Conservation (phyloP, 2,329 filamentous ascomycete species). For the Apiospora aurea region DNA sequence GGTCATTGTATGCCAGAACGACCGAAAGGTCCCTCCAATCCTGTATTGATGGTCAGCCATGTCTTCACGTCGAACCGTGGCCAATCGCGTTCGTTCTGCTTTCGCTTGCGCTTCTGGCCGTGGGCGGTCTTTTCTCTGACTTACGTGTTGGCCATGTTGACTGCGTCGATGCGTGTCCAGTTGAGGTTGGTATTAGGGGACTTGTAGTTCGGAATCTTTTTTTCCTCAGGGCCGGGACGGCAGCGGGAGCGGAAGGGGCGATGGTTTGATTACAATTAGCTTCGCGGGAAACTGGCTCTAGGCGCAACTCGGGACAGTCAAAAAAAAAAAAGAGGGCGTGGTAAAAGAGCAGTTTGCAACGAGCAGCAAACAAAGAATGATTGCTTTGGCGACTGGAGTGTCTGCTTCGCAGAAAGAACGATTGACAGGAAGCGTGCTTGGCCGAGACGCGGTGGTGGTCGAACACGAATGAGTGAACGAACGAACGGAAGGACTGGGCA, state of each 20-base stretch:
- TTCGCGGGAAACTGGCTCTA: constrained; percentile 11
- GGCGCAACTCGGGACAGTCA: constrained; percentile 11
- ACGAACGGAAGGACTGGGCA: constrained; percentile 15
- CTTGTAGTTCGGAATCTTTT: neutral
- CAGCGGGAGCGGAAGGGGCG: constrained; percentile 1
- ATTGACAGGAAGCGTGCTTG: constrained; percentile 19
- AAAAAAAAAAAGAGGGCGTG: constrained; percentile 4
- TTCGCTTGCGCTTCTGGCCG: neutral
- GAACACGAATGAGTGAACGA: constrained; percentile 21
- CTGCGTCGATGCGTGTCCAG: neutral
- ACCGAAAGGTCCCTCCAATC: constrained; percentile 77
- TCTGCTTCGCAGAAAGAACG: constrained; percentile 9
- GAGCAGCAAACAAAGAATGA: constrained; percentile 4
- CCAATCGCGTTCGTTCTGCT: neutral
- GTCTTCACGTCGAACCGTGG: neutral
- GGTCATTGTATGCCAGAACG: constrained; percentile 94
- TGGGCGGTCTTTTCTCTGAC: neutral
- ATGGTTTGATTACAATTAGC: constrained; percentile 17
- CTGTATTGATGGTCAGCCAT: constrained; percentile 46
- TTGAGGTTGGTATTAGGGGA: constrained; percentile 3
- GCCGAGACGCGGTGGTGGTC: constrained; percentile 11
- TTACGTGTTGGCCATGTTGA: constrained; percentile 18
- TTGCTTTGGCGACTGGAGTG: constrained; percentile 2
- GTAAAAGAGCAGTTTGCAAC: neutral
- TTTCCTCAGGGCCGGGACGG: constrained; percentile 13